These are phyloP conservation scores for Favolaschia claudopus DNA, from an alignment of 768 basidiomycete species.

Conservation along the genomic window DNA sequence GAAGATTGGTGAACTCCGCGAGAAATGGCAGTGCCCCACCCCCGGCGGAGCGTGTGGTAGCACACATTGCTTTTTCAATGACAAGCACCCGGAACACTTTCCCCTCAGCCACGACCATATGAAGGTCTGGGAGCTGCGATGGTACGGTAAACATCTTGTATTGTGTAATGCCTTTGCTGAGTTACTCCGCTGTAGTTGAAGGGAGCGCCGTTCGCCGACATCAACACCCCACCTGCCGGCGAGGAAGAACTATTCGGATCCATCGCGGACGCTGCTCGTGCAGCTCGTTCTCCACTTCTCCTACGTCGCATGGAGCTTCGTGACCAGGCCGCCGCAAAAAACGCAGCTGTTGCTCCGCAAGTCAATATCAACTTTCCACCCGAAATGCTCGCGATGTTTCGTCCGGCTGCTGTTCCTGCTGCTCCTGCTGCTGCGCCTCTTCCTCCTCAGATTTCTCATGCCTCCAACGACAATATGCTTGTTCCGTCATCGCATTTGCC, in stretches of 20 bases:
- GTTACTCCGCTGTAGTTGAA: neutral
- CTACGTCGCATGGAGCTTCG: constrained; percentile 21
- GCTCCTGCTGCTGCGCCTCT: neutral
- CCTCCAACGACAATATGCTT: neutral
- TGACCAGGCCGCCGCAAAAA: neutral
- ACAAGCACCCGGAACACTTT: constrained; percentile 17
- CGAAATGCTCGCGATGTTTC: neutral
- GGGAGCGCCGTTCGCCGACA: constrained; percentile 5
- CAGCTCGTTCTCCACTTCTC: constrained; percentile 26
- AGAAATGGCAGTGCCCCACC: constrained; percentile 22
- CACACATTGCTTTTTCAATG: constrained; percentile 22
- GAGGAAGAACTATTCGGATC: constrained; percentile 23
- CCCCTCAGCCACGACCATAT: constrained; percentile 21
- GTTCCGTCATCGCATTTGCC: neutral
- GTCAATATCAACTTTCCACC: neutral
- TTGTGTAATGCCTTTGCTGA: neutral
- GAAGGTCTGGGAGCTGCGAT: constrained; percentile 27
- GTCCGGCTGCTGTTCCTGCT: neutral
- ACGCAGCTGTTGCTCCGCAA: neutral
- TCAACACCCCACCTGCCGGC: constrained; percentile 26
- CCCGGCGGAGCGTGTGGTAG: constrained; percentile 12
- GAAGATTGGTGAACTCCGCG: constrained; percentile 18
- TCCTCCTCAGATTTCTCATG: neutral
- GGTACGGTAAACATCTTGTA: constrained; percentile 1
- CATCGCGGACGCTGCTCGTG: constrained; percentile 6